phyloP scores from a whole-genome alignment of 768 basidiomycete genomes.

The Rhodosporidiobolus sp. region DNA sequence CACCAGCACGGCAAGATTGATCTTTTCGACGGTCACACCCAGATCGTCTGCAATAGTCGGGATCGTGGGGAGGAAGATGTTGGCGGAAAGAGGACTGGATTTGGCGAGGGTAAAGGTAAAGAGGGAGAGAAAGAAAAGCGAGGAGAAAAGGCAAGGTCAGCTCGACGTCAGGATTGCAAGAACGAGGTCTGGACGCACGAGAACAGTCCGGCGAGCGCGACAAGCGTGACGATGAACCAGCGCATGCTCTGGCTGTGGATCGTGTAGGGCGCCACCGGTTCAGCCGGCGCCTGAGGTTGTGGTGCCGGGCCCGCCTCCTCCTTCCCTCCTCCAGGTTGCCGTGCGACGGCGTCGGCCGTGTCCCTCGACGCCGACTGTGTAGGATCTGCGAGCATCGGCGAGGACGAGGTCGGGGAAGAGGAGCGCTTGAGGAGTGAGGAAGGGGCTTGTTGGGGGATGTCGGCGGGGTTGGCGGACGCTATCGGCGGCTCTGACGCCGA shows the following conservation, averaged over 20 bases:
- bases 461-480: background rate
- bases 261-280: slow-evolving; percentile 12
- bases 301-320: background rate
- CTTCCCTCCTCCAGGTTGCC: background rate
- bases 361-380: too few species aligned
- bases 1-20: slow-evolving; percentile 26
- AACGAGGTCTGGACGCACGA: slow-evolving; percentile 6
- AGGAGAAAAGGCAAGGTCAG: background rate
- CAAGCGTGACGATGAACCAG: slow-evolving; percentile 29
- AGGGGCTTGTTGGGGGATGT: background rate
- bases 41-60: slow-evolving; percentile 29
- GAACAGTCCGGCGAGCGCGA: slow-evolving; percentile 26
- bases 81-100: slow-evolving; percentile 14
- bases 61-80: slow-evolving; percentile 38
- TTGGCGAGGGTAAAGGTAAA: too few species aligned
- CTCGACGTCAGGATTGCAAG: background rate
- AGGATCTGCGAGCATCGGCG: slow-evolving; percentile 10
- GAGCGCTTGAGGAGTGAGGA: background rate
- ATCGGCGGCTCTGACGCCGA: background rate
- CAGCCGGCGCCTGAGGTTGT: background rate
- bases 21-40: slow-evolving; percentile 2
- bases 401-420: background rate
- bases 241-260: slow-evolving; percentile 8
- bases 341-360: background rate
- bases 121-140: too few species aligned